phyloP scores from a whole-genome alignment of 2,329 filamentous ascomycete species.

The Colletotrichum sp. region DNA sequence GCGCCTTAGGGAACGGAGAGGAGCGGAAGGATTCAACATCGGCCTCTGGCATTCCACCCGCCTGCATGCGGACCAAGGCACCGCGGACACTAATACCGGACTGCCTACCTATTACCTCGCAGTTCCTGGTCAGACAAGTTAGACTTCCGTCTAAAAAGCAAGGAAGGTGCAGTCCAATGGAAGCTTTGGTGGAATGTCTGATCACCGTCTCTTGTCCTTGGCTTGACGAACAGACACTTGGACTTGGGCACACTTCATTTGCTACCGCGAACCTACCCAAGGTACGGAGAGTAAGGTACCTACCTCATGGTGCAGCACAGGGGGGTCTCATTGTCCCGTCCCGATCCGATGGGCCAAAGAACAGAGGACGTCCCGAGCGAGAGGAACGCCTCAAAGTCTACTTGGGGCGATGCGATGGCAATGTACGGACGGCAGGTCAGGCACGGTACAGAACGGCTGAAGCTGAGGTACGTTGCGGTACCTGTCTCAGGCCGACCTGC shows the following conservation, averaged over 20 bases:
- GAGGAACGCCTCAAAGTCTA: constrained; percentile 5
- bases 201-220: neutral
- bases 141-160: neutral
- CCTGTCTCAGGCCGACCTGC: neutral
- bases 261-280: neutral
- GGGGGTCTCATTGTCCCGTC: neutral
- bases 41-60: neutral
- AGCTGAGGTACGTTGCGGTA: neutral
- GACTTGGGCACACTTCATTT: neutral
- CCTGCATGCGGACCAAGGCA: neutral
- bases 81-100: neutral
- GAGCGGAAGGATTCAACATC: neutral
- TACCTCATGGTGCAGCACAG: neutral
- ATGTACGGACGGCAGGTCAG: neutral
- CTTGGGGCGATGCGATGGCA: neutral
- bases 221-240: neutral
- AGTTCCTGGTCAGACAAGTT: neutral
- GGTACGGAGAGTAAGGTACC: neutral
- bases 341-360: neutral
- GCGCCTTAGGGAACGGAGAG: neutral
- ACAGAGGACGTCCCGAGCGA: constrained; percentile 7
- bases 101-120: neutral
- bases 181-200: constrained; percentile 7
- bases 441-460: neutral
- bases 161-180: neutral